These are phyloP conservation scores for Fusarium sp. DNA, from an alignment of 2,329 filamentous ascomycete species.

Conservation along the genomic window DNA sequence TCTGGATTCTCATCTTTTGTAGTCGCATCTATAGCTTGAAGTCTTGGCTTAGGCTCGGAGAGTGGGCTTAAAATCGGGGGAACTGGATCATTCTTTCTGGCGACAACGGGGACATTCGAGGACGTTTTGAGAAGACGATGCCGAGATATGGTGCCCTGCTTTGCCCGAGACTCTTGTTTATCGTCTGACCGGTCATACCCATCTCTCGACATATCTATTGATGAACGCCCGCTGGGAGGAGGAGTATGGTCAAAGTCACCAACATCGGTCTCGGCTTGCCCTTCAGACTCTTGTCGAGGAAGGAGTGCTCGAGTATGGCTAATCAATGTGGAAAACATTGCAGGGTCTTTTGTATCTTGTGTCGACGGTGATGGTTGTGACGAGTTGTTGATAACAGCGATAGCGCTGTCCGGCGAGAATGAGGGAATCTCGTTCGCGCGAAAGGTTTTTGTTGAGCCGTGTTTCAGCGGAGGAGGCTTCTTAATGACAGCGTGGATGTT, in stretches of 20 bases:
- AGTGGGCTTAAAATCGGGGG: slow-evolving; percentile 39
- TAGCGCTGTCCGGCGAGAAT: slow-evolving; percentile 1
- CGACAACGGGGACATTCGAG: slow-evolving; percentile 28
- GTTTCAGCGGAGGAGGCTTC: neutral
- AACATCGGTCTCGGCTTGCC: slow-evolving; percentile 36
- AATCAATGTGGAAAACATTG: slow-evolving; percentile 47
- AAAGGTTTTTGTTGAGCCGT: neutral
- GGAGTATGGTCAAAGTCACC: slow-evolving; percentile 55
- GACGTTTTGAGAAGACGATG: slow-evolving; percentile 49
- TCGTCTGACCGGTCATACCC: slow-evolving; percentile 20
- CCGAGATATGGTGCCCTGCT: slow-evolving; percentile 21
- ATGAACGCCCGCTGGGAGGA: slow-evolving; percentile 51
- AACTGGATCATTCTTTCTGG: slow-evolving; percentile 41
- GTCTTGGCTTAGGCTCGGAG: slow-evolving; percentile 1
- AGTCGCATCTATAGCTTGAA: neutral
- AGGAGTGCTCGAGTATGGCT: slow-evolving; percentile 42
- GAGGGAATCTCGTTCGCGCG: neutral
- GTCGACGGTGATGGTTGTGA: neutral
- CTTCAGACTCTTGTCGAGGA: slow-evolving; percentile 31
- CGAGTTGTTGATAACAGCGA: neutral
- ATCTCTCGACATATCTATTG: slow-evolving; percentile 42
- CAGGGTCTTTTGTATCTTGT: slow-evolving; percentile 4
- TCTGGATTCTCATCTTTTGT: slow-evolving; percentile 22
- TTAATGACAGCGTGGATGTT: neutral
- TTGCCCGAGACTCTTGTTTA: slow-evolving; percentile 10